These are phyloP conservation scores for Meira miltonrushii DNA, from an alignment of 1,284 basidiomycete genomes.

Conservation along the genomic window DNA sequence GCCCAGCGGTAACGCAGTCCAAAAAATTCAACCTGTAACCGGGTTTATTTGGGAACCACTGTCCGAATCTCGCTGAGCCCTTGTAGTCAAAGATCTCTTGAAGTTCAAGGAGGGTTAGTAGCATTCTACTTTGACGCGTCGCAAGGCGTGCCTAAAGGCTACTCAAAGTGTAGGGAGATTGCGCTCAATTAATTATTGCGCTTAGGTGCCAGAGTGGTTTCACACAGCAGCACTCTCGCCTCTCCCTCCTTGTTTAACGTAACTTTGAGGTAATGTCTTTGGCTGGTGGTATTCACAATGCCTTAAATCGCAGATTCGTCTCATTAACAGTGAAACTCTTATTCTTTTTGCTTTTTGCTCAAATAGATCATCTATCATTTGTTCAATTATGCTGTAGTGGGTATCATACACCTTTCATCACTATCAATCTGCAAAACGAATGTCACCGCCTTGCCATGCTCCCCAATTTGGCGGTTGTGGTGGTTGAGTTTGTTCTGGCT, in stretches of 20 bases:
- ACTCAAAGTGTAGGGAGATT: slow-evolving; percentile 6
- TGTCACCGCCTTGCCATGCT: slow-evolving; percentile 37
- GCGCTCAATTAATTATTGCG: not conserved
- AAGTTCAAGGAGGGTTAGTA: slow-evolving; percentile 8
- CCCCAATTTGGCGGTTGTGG: slow-evolving; percentile 33
- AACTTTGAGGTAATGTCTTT: slow-evolving; percentile 3
- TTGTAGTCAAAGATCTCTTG: slow-evolving; percentile 1
- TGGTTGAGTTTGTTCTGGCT: slow-evolving; percentile 3
- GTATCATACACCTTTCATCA: not conserved
- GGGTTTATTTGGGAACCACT: slow-evolving; percentile 1
- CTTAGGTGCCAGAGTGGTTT: slow-evolving; percentile 6
- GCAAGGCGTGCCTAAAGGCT: not conserved
- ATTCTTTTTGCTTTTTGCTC: not conserved
- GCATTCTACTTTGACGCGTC: not conserved
- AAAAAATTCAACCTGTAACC: slow-evolving; percentile 2
- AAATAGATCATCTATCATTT: no score
- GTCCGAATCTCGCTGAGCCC: slow-evolving; percentile 8
- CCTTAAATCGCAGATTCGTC: slow-evolving; percentile 10
- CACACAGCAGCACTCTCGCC: slow-evolving; percentile 6
- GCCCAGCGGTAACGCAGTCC: not conserved
- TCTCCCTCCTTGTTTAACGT: slow-evolving; percentile 9
- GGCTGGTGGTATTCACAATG: not conserved
- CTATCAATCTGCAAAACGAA: slow-evolving; percentile 30
- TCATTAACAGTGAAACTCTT: slow-evolving; percentile 7
- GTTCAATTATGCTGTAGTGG: no score